Conservation (phyloP, 176 grass and related monocot species). For the Oryza meyeriana region DNA sequence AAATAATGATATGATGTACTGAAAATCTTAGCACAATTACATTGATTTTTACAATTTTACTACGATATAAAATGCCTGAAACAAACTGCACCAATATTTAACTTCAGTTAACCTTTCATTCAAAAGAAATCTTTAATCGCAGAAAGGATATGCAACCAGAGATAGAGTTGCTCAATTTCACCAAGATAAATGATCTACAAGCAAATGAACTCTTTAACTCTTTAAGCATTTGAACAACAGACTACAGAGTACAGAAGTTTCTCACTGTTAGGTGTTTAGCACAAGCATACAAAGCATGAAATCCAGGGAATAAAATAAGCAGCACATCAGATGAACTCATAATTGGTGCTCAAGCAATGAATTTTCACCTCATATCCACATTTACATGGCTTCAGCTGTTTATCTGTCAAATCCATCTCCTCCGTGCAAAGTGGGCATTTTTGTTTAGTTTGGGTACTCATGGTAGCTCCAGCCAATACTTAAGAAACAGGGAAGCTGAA, state of each 20-base stretch:
- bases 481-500: conserved; percentile 17
- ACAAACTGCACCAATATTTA: not conserved
- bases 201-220: not conserved
- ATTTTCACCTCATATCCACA: conserved; percentile 67
- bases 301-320: not conserved
- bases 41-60: not conserved
- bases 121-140: not conserved
- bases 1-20: not conserved
- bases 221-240: not conserved
- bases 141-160: not conserved
- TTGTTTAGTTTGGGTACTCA: conserved; percentile 47
- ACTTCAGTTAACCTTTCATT: not conserved
- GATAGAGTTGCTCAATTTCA: conserved; percentile 14
- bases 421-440: conserved; percentile 58
- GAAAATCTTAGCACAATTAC: not conserved
- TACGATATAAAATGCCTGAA: not conserved
- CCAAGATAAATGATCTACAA: conserved; percentile 19
- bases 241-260: not conserved
- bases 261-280: not conserved
- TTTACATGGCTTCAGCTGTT: conserved; percentile 66
- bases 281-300: conserved; percentile 13
- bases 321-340: not conserved
- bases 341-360: not conserved
- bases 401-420: conserved; percentile 64
- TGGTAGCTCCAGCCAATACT: conserved; percentile 24